Evolutionary conservation across 805 yeast genomes (phyloP).

Genomic region (Grigorovia jiainica): DNA sequence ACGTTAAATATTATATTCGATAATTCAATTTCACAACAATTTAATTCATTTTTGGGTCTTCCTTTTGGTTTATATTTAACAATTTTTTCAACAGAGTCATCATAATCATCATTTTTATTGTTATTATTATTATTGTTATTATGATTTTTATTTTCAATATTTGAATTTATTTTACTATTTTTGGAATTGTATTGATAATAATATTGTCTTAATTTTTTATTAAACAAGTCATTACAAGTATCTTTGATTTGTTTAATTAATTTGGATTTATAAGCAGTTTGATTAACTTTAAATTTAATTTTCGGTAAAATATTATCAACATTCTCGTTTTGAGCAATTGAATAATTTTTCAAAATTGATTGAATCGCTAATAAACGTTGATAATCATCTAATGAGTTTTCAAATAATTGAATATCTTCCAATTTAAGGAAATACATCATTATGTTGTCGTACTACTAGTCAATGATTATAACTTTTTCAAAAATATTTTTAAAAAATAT

Average conservation of each 20-base stretch:
- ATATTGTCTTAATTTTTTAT: neutral
- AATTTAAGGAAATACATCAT: constrained; percentile 6
- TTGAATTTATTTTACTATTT: too few species aligned
- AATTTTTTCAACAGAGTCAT: neutral
- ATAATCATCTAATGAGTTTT: constrained; percentile 24
- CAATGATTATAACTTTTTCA: neutral
- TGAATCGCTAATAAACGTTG: constrained; percentile 20
- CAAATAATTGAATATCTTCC: constrained; percentile 11
- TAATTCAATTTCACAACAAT: neutral
- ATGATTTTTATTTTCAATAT: neutral
- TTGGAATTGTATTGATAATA: neutral
- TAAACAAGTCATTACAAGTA: neutral
- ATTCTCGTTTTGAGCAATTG: neutral
- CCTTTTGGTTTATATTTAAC: neutral
- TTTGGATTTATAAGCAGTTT: neutral
- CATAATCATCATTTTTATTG: neutral
- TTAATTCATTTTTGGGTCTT: neutral
- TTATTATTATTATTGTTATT: neutral
- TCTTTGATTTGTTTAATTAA: neutral
- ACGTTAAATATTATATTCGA: neutral
- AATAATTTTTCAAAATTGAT: constrained; percentile 4
- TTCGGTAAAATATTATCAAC: neutral
- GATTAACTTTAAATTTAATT: neutral
- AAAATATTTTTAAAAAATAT: too few species aligned
- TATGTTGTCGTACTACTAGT: neutral